phyloP scores from a whole-genome alignment of 139 green algal species.

The Eudorina sp. region DNA sequence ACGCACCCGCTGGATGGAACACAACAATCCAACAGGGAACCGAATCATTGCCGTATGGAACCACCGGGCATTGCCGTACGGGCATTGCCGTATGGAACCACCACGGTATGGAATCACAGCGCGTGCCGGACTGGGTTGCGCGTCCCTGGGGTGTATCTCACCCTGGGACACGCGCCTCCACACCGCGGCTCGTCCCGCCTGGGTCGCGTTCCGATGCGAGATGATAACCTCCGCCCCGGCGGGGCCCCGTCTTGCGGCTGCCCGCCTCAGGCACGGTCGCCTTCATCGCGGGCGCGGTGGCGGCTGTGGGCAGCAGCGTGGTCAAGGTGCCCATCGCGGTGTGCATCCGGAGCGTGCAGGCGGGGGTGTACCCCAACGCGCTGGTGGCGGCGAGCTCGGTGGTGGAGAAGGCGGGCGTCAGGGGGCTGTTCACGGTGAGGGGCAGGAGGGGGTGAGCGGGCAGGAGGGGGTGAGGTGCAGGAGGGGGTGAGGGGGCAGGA shows the following conservation, averaged over 20 bases:
- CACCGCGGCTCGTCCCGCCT: no score
- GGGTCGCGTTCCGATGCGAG: no score
- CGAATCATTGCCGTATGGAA: no score
- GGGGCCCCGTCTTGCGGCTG: background rate
- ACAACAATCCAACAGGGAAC: no score
- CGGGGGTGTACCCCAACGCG: conserved; percentile 88
- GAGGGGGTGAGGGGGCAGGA: background rate
- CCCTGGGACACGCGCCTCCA: no score
- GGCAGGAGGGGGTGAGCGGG: background rate
- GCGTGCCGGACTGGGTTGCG: no score
- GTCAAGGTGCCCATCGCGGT: conserved; percentile 93
- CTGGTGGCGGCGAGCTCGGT: conserved; percentile 80
- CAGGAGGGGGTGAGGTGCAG: background rate
- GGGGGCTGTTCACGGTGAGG: conserved; percentile 83
- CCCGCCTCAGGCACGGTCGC: conserved; percentile 61
- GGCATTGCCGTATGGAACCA: no score
- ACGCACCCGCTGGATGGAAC: no score
- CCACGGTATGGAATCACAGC: no score
- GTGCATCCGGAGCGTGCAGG: conserved; percentile 91
- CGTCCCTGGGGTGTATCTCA: no score
- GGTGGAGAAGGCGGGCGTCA: conserved; percentile 68
- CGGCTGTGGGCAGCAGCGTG: conserved; percentile 67
- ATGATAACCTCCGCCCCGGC: no score
- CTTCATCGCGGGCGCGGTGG: conserved; percentile 70
- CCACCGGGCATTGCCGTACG: no score